These are phyloP conservation scores for Zygosaccharomyces gambellarensis DNA, from an alignment of 805 yeast species.

Conservation along the genomic window DNA sequence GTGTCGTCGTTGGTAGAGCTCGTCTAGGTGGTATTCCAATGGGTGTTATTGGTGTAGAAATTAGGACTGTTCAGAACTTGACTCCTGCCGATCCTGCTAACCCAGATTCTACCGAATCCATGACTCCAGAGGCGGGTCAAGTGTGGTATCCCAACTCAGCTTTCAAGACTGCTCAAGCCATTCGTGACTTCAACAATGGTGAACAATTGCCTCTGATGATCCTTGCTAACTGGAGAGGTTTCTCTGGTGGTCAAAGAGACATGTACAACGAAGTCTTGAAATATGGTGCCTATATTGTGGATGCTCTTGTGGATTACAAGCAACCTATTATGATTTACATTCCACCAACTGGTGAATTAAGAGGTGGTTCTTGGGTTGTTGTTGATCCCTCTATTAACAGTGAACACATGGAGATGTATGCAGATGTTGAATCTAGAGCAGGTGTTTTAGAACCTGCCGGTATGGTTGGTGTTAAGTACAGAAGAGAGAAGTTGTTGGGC, in stretches of 20 bases:
- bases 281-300: constrained; percentile 95
- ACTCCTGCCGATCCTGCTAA: constrained; percentile 98
- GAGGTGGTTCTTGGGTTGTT: constrained; percentile 99
- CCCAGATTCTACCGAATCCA: constrained; percentile 83
- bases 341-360: constrained; percentile 96
- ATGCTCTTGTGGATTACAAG: constrained; percentile 90
- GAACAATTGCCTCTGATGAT: constrained; percentile 97
- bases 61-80: constrained; percentile 81
- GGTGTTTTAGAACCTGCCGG: constrained; percentile 99
- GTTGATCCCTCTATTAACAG: constrained; percentile 96
- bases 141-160: constrained; percentile 99
- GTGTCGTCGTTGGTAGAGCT: constrained; percentile 98
- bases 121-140: constrained; percentile 95
- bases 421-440: constrained; percentile 90
- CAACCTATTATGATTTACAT: constrained; percentile 96
- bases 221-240: constrained; percentile 99
- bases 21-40: constrained; percentile 98
- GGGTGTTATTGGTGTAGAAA: constrained; percentile 97
- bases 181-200: constrained; percentile 95
- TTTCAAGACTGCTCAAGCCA: constrained; percentile 98
- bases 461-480: constrained; percentile 97
- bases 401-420: constrained; percentile 99
- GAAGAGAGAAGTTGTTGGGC: constrained; percentile 84
- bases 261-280: constrained; percentile 98
- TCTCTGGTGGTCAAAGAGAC: constrained; percentile 99